These are phyloP conservation scores for Daedaleopsis sinensis DNA, from an alignment of 768 basidiomycete species.

Conservation along the genomic window DNA sequence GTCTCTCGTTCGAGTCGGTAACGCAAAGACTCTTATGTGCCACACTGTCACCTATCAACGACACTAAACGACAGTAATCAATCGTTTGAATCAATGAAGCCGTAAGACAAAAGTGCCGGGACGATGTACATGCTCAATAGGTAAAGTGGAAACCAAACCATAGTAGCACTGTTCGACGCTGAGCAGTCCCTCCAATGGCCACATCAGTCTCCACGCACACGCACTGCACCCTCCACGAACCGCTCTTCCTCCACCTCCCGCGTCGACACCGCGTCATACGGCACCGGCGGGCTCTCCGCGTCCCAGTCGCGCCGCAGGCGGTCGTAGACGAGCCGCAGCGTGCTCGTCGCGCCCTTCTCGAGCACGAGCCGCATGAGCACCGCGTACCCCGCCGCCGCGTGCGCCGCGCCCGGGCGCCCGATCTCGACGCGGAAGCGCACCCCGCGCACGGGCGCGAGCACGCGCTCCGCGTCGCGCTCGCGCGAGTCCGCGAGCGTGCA, in stretches of 20 bases:
- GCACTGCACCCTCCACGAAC: conserved; percentile 40
- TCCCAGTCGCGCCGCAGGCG: conserved; percentile 73
- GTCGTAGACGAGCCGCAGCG: conserved; percentile 74
- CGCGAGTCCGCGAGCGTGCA: conserved; percentile 74
- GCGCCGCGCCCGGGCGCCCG: conserved; percentile 42
- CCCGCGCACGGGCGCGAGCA: conserved; percentile 60
- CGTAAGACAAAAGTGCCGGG: too few species aligned
- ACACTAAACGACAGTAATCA: too few species aligned
- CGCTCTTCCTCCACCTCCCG: conserved; percentile 32
- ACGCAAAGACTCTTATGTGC: too few species aligned
- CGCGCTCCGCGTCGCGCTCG: conserved; percentile 44
- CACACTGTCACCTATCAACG: too few species aligned
- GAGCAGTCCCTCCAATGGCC: not conserved
- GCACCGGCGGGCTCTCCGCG: conserved; percentile 45
- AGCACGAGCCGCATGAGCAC: conserved; percentile 70
- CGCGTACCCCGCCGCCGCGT: conserved; percentile 50
- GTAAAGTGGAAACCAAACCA: too few species aligned
- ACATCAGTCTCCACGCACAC: conserved; percentile 23
- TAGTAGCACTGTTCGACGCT: not conserved
- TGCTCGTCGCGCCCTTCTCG: conserved; percentile 86
- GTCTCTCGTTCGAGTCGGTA: too few species aligned
- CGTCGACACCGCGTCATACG: not conserved
- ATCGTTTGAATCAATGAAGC: too few species aligned
- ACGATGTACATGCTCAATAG: too few species aligned
- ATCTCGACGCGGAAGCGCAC: conserved; percentile 87